Conservation (phyloP, 257 asterid genomes). For the Agastache rugosa region DNA sequence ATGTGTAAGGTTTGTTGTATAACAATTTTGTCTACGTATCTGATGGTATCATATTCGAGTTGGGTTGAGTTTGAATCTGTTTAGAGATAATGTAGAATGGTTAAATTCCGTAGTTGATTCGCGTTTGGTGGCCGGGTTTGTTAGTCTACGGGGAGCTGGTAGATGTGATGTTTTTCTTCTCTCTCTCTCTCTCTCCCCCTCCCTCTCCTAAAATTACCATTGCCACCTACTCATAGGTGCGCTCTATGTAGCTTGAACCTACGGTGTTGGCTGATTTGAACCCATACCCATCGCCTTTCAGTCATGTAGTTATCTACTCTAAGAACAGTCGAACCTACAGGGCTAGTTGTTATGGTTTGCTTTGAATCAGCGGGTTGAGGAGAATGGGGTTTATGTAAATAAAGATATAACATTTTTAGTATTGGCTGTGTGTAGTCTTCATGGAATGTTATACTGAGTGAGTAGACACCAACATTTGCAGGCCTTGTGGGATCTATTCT, state of each 20-base stretch:
- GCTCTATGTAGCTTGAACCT: neutral
- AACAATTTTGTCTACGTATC: slow-evolving; percentile 20
- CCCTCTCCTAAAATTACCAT: neutral
- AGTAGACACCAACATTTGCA: slow-evolving; percentile 40
- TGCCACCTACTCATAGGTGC: neutral
- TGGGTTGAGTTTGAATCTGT: neutral
- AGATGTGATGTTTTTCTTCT: neutral
- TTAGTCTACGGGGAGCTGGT: slow-evolving; percentile 11
- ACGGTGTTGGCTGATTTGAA: neutral
- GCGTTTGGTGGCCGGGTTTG: neutral
- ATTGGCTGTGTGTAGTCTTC: neutral
- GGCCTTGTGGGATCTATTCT: slow-evolving; percentile 86
- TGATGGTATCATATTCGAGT: neutral
- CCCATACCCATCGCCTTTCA: neutral
- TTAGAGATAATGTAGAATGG: neutral
- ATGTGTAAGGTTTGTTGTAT: slow-evolving; percentile 17
- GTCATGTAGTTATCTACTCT: neutral
- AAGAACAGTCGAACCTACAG: neutral
- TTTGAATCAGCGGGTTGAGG: slow-evolving; percentile 1
- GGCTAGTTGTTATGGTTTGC: neutral
- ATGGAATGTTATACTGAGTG: slow-evolving; percentile 19
- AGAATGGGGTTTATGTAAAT: neutral
- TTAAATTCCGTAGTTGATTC: neutral
- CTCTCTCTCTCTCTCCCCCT: no score
- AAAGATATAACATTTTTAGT: slow-evolving; percentile 9